A percentile compares a stretch with the other conserved stretches of the same genome.
These are phyloP conservation scores for Trifolium repens DNA, from an alignment of 306 rosid species.

Conservation along the genomic window DNA sequence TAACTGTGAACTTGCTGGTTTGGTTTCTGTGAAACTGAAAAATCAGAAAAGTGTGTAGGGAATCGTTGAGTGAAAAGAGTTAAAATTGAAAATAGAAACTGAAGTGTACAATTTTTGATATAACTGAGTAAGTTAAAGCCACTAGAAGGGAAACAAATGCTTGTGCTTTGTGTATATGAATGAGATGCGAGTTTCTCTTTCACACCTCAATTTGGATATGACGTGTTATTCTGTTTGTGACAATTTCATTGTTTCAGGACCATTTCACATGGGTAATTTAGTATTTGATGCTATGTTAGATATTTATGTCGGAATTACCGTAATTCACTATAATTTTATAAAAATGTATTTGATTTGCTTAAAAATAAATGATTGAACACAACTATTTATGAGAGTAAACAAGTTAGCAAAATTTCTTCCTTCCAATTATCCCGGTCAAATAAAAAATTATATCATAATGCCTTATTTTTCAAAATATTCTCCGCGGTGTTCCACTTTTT, in stretches of 20 bases:
- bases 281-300: no score
- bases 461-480: no score
- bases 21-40: background rate
- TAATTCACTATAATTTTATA: no score
- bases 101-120: background rate
- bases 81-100: background rate
- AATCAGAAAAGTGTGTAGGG: background rate
- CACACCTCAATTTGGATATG: background rate
- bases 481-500: no score
- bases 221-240: slow-evolving; percentile 5
- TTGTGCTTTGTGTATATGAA: background rate
- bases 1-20: background rate
- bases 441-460: no score
- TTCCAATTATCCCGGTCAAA: no score
- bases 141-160: background rate
- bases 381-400: no score
- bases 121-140: background rate
- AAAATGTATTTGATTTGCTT: no score
- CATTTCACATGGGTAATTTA: background rate
- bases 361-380: no score
- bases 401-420: no score
- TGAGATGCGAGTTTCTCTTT: background rate
- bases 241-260: background rate
- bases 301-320: no score
- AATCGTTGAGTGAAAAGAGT: background rate